A percentile compares a stretch with the other conserved stretches of the same genome.
These are phyloP conservation scores for Moesziomyces aphidis DNA, from an alignment of 1,284 basidiomycete genomes.

Conservation along the genomic window DNA sequence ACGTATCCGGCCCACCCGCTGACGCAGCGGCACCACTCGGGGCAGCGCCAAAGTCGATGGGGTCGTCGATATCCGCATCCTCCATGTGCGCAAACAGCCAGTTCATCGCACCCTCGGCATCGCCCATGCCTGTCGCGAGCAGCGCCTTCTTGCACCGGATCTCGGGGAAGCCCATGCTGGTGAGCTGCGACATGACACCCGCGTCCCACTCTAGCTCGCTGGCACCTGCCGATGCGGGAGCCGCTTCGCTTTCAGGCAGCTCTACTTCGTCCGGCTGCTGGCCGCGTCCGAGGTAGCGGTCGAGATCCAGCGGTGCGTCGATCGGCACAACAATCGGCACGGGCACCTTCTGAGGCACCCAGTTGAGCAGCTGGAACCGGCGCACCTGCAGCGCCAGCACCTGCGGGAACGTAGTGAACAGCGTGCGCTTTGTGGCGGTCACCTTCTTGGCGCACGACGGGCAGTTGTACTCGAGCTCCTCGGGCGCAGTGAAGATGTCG, in stretches of 20 bases:
- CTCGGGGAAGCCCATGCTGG: slow-evolving; percentile 64
- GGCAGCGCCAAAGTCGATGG: slow-evolving; percentile 71
- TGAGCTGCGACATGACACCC: slow-evolving; percentile 58
- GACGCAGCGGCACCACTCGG: neutral
- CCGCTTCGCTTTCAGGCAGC: slow-evolving; percentile 73
- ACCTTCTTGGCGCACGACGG: slow-evolving; percentile 76
- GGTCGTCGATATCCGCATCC: slow-evolving; percentile 88
- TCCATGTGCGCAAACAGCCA: slow-evolving; percentile 97
- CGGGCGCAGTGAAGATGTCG: slow-evolving; percentile 75
- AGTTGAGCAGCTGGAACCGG: slow-evolving; percentile 95
- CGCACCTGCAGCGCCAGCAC: slow-evolving; percentile 90
- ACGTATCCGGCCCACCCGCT: slow-evolving; percentile 46
- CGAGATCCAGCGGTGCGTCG: slow-evolving; percentile 74
- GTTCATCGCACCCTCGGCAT: slow-evolving; percentile 87
- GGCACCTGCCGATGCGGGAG: neutral
- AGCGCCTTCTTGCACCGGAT: slow-evolving; percentile 73
- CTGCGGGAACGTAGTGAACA: slow-evolving; percentile 87
- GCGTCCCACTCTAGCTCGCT: slow-evolving; percentile 47
- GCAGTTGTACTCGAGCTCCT: slow-evolving; percentile 80
- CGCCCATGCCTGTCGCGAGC: slow-evolving; percentile 80
- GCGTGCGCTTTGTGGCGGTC: slow-evolving; percentile 76
- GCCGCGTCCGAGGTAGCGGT: slow-evolving; percentile 79
- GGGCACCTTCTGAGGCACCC: slow-evolving; percentile 95
- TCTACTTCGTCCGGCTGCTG: slow-evolving; percentile 80
- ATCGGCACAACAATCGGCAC: slow-evolving; percentile 83